Percentiles rank a stretch among this genome's conserved stretches.
These are phyloP conservation scores for Candida methanosorbosa DNA, from an alignment of 805 yeast genomes.

Conservation along the genomic window DNA sequence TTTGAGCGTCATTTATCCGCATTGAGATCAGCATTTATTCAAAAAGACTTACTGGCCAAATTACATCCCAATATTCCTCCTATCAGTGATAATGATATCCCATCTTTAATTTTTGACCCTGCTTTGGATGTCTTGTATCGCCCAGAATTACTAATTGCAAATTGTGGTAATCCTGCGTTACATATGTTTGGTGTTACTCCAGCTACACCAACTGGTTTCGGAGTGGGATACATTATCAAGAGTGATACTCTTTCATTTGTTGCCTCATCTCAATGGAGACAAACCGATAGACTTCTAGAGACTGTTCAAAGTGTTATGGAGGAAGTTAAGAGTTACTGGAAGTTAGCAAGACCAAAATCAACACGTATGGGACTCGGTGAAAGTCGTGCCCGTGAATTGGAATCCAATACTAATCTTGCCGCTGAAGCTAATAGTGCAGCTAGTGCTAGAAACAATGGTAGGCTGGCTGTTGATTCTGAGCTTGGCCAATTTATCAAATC, in stretches of 20 bases:
- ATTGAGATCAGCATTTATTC: conserved; percentile 45
- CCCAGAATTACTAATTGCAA: conserved; percentile 33
- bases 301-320: conserved; percentile 42
- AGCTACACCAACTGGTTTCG: conserved; percentile 49
- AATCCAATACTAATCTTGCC: conserved; percentile 5
- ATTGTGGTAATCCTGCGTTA: conserved; percentile 54
- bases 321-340: conserved; percentile 33
- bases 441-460: neutral
- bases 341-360: conserved; percentile 5
- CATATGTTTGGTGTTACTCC: conserved; percentile 55
- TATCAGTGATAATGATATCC: conserved; percentile 20
- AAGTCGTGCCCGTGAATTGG: conserved; percentile 16
- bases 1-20: conserved; percentile 69
- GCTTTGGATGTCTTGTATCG: conserved; percentile 24
- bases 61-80: conserved; percentile 35
- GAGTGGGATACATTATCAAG: conserved; percentile 46
- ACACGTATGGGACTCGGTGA: conserved; percentile 2
- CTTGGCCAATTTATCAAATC: conserved; percentile 21
- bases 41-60: conserved; percentile 35
- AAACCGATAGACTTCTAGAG: conserved; percentile 45
- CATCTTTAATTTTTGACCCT: conserved; percentile 38
- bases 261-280: conserved; percentile 53
- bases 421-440: neutral
- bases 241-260: conserved; percentile 42
- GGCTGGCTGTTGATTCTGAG: conserved; percentile 5